Base-by-base conservation (phyloP, 1,284 basidiomycete species). In the Xanthoconium separans region DNA sequence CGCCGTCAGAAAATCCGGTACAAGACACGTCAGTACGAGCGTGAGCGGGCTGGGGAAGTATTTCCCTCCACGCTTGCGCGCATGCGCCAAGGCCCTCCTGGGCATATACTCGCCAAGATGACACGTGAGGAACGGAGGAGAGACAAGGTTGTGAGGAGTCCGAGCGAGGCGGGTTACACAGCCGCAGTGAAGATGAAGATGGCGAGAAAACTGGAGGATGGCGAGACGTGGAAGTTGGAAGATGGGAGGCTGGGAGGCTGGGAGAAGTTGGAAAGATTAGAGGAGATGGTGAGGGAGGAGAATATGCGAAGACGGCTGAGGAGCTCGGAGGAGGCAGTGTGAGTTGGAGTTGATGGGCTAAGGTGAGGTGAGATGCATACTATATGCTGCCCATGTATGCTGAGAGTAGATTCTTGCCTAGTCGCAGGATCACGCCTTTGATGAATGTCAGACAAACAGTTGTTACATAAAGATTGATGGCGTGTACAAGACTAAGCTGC, bases 101-200 rank as follows among this genome's bases (percentile, higher is more conserved):
- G 86, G 0, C 81, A 83, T 59, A 58, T 87, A 4, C 71, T 83
- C 6, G 67, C 64, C 22, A 72, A 63, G 55, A 83, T 90, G 82
- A 74, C 77, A 0, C 69, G 73, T 3, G 63, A 76, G 58, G 66
- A 79, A 58, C 75, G 71, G 48, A 66, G 61, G 49, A 64, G 76
- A 70, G 83, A 87, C 57, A 71, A 68, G 58, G 70, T 83, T 10
- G 71, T 76, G 49, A 72, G 84, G 49, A 73, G 74, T 40, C 74
- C 79, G 2, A 78, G 82, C 54, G 82, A 85, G 64, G 84, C 80
- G 0, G 87, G 88, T 15, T 89, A 86, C 63, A 77, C 83, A 2
- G 86, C 71, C 4, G 50, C 33, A 16, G 60, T 70, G 22, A 69
- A 69, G 58, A 52, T 56, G 56, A 71, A 65, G 60, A 61, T 81